Evolutionary conservation across 129 eudicot genomes (phyloP), one percentile per base, ranked within the genome.

Genomic region (Tagetes erecta): DNA sequence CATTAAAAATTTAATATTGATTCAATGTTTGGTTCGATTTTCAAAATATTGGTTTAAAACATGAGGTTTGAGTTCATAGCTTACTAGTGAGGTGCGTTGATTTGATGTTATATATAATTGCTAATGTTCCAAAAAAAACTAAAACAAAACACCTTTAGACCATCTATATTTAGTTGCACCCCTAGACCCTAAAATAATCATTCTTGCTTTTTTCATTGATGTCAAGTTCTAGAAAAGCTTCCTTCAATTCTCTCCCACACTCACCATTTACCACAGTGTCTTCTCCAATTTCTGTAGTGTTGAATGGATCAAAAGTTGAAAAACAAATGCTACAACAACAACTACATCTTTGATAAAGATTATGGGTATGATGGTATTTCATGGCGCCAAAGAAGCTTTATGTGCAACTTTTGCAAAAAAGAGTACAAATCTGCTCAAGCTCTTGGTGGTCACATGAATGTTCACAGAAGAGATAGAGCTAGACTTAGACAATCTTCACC

Each of bases 351-450:
- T 63, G 82, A 77, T 59, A 81, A 69, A 68, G 84, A 76, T 40
- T 68, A 75, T 11, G 81, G 71, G 1, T 39, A 62, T 45, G 81
- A 78, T 74, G 89, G 84, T 20, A 74, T 71, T 59, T 76, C 88
- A 82, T 91, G 96, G 91, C 91, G 86, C 55, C 96, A 80, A 71
- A 87, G 92, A 70, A 80, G 70, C 81, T 90, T 85, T 70, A 71
- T 75, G 60, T 90, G 96, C 70, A 85, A 74, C 82, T 90, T 90
- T 75, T 90, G 96, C 78, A 82, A 76, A 69, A 87, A 77, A 75
- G 92, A 87, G 72, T 87, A 83, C 87, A 87, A 77, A 14, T 87
- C 92, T 47, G 96, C 96, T n/a, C 92, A 90, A 76, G 96, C 96
- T 60, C 89, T 89, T 69, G 96, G 96, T 13, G 96, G 96, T 27